Conservation (phyloP, 2,329 filamentous ascomycete genomes). For the Talaromyces pinophilus region DNA sequence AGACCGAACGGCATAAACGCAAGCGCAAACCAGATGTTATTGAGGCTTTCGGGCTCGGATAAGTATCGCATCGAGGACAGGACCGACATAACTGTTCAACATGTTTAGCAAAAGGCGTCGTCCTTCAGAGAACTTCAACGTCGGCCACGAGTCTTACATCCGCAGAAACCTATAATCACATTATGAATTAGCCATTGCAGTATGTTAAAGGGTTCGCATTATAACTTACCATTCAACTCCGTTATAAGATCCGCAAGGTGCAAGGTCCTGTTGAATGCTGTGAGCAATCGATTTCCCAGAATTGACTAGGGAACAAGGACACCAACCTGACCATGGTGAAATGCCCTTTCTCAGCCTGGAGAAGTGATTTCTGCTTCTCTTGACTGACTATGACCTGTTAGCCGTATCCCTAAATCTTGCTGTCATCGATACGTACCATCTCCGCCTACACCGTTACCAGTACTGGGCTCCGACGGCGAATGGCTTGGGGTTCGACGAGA, state of each 20-base stretch:
- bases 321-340: slow-evolving; percentile 54
- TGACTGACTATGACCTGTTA: slow-evolving; percentile 38
- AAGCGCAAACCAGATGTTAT: slow-evolving; percentile 78
- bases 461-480: slow-evolving; percentile 36
- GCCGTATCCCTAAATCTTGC: slow-evolving; percentile 23
- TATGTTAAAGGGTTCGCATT: neutral
- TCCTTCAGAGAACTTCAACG: too few relatives aligned
- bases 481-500: slow-evolving; percentile 37
- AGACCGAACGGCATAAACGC: slow-evolving; percentile 86
- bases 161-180: slow-evolving; percentile 47
- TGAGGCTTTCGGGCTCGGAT: slow-evolving; percentile 64
- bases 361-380: slow-evolving; percentile 53
- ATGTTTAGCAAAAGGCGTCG: neutral
- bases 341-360: slow-evolving; percentile 51
- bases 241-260: slow-evolving; percentile 55
- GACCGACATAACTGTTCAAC: slow-evolving; percentile 74
- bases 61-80: slow-evolving; percentile 94
- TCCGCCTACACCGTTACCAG: slow-evolving; percentile 27
- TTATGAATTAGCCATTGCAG: slow-evolving; percentile 26
- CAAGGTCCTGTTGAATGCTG: slow-evolving; percentile 41
- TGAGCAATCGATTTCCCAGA: slow-evolving; percentile 23
- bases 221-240: slow-evolving; percentile 49
- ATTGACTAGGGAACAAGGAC: slow-evolving; percentile 4
- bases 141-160: slow-evolving; percentile 39
- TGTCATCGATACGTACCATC: slow-evolving; percentile 33